Conservation (phyloP, 2,329 filamentous ascomycete species). For the Botrytis fragariae region DNA sequence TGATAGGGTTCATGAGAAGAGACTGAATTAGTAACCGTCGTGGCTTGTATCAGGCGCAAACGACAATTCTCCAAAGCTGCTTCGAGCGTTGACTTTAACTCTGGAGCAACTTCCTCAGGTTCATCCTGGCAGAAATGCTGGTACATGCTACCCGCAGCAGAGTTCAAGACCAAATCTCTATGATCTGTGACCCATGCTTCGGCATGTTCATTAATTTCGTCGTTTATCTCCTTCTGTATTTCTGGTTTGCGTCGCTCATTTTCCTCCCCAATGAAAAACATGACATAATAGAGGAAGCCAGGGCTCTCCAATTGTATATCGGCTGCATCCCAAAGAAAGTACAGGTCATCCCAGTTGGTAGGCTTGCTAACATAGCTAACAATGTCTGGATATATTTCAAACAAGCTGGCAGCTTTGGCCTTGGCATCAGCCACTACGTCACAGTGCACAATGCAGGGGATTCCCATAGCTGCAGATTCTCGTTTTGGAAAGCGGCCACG, state of each 20-base stretch:
- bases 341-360: constrained; percentile 32
- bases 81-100: background rate
- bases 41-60: background rate
- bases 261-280: constrained; percentile 28
- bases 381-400: constrained; percentile 14
- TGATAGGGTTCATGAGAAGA: background rate
- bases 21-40: background rate
- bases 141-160: constrained; percentile 5
- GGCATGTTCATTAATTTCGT: constrained; percentile 27
- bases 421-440: constrained; percentile 21
- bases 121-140: background rate
- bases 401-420: constrained; percentile 20
- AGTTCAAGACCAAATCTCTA: background rate
- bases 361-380: constrained; percentile 21
- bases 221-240: background rate
- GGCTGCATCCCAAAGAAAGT: constrained; percentile 38
- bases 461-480: constrained; percentile 9
- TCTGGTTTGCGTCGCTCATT: constrained; percentile 16
- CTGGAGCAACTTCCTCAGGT: background rate
- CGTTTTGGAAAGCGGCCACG: constrained; percentile 22
- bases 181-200: constrained; percentile 24
- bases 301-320: constrained; percentile 36
- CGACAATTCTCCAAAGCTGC: background rate
- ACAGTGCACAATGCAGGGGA: constrained; percentile 22
- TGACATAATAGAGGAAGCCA: constrained; percentile 36